These are phyloP conservation scores for Botrytis byssoidea DNA, from an alignment of 2,329 filamentous ascomycete genomes.

Conservation along the genomic window DNA sequence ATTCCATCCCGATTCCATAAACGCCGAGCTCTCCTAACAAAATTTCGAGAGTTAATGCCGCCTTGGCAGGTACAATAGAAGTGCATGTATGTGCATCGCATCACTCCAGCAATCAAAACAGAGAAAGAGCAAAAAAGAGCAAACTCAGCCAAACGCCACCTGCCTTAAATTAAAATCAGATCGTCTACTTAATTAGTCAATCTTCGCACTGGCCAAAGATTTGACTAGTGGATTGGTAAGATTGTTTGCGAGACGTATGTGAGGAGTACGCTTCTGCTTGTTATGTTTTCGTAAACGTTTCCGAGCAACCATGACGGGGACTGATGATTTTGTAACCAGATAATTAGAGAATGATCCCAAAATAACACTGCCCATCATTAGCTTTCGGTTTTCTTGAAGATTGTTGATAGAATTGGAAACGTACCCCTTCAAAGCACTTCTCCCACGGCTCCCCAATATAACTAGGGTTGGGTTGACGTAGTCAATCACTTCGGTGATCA, in stretches of 20 bases:
- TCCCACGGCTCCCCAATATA: slow-evolving; percentile 85
- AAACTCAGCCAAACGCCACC: neutral
- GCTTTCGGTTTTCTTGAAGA: slow-evolving; percentile 4
- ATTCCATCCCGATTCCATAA: neutral
- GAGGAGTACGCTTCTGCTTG: slow-evolving; percentile 67
- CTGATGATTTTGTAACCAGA: slow-evolving; percentile 91
- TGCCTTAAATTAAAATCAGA: neutral
- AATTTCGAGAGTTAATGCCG: neutral
- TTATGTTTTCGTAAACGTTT: slow-evolving; percentile 86
- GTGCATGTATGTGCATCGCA: neutral
- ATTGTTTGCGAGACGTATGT: slow-evolving; percentile 77
- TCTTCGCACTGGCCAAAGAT: slow-evolving; percentile 23
- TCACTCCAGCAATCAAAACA: neutral
- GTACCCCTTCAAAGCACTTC: slow-evolving; percentile 91
- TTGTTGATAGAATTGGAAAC: slow-evolving; percentile 22
- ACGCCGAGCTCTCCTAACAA: neutral
- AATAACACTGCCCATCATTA: slow-evolving; percentile 65
- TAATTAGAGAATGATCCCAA: slow-evolving; percentile 97
- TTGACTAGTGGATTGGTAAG: slow-evolving; percentile 58
- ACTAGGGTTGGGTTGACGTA: slow-evolving; percentile 87
- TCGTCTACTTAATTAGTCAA: slow-evolving; percentile 19
- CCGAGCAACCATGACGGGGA: slow-evolving; percentile 95
- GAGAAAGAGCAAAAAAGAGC: neutral
- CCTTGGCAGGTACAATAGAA: neutral
- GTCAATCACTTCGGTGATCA: slow-evolving; percentile 97